phyloP scores from a whole-genome alignment of 495 filamentous ascomycete species.

The Neurospora sp. region DNA sequence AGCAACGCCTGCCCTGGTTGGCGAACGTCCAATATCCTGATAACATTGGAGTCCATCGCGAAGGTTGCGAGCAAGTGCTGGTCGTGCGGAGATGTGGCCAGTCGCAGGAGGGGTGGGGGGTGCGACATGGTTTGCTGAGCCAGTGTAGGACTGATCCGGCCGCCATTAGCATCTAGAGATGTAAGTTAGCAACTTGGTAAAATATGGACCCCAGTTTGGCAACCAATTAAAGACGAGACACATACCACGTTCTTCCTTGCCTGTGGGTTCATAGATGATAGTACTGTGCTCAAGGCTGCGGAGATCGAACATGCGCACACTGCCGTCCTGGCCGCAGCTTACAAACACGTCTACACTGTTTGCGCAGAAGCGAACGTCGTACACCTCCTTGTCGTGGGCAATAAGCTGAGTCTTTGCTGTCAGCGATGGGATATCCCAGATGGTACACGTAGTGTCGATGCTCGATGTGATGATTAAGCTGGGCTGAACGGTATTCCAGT shows the following conservation, averaged over 20 bases:
- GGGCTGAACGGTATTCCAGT: conserved; percentile 95
- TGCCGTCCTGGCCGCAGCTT: conserved; percentile 93
- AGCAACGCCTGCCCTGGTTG: conserved; percentile 93
- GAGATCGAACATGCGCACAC: conserved; percentile 97
- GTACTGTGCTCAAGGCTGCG: conserved; percentile 95
- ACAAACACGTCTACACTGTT: conserved; percentile 96
- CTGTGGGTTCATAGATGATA: conserved; percentile 95
- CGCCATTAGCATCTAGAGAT: conserved; percentile 31
- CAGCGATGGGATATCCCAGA: conserved; percentile 97
- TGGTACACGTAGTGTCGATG: conserved; percentile 99
- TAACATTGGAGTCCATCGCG: conserved; percentile 81
- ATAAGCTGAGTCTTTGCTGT: conserved; percentile 98
- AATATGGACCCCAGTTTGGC: background rate
- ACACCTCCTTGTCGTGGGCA: conserved; percentile 98
- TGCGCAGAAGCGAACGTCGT: conserved; percentile 94
- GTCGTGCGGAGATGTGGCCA: conserved; percentile 93
- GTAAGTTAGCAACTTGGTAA: conserved; percentile 10
- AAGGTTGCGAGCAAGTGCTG: conserved; percentile 94
- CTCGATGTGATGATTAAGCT: conserved; percentile 97
- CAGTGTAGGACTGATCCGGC: conserved; percentile 50
- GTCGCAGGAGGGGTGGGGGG: conserved; percentile 74
- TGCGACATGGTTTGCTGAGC: conserved; percentile 66
- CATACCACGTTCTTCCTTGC: conserved; percentile 76
- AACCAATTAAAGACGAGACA: background rate
- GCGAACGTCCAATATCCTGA: conserved; percentile 91